Evolutionary conservation across 2,329 filamentous ascomycete genomes (phyloP), one percentile per base, ranked within the genome.

Genomic region (Pseudogymnoascus sp.): DNA sequence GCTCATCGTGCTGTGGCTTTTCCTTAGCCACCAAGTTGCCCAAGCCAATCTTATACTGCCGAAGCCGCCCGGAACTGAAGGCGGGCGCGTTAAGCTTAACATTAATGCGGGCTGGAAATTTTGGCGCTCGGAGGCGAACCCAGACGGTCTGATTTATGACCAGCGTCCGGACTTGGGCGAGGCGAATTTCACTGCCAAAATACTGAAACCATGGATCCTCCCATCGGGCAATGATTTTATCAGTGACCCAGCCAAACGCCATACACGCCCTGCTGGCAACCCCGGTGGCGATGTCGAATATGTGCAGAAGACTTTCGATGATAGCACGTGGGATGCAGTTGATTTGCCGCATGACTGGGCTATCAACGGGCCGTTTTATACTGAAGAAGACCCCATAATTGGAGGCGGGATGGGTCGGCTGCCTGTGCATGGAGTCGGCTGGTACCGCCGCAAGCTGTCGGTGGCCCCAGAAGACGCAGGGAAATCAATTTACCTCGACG

Each of bases 341-440:
- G 71, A 71, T 8, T 69, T 82, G 8, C 79, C 79, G 0, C 79
- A 82, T 66, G 79, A 82, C 67, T 82, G 78, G 80, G 79, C 79
- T 19, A 77, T 81, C 65, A 72, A 73, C 7, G 78, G 79, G 0
- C 78, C 79, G 0, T 82, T 82, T 63, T 68, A 72, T 72, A 69
- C 71, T 0, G 68, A 72, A 2, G 71, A 71, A 2, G 72, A 78
- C 6, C 70, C 68, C 2, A 56, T 56, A 6, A 56, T 56, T 56
- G 50, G 50, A 6, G 76, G 76, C 2, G 74, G 74, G 4, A 76
- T 76, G 70, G 78, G 78, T 12, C 72, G 78, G 1, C 68, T 84
- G 28, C 82, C 82, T 0, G 73, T 77, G 24, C 76, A 82, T n/a
- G 82, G 82, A 1, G 76, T 84, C 1, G 81, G 78, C 2, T 83